A percentile compares a stretch with the other conserved stretches of the same genome.
Evolutionary conservation across 1,284 basidiomycete species (phyloP).

Genomic region (Puccinia hordei): DNA sequence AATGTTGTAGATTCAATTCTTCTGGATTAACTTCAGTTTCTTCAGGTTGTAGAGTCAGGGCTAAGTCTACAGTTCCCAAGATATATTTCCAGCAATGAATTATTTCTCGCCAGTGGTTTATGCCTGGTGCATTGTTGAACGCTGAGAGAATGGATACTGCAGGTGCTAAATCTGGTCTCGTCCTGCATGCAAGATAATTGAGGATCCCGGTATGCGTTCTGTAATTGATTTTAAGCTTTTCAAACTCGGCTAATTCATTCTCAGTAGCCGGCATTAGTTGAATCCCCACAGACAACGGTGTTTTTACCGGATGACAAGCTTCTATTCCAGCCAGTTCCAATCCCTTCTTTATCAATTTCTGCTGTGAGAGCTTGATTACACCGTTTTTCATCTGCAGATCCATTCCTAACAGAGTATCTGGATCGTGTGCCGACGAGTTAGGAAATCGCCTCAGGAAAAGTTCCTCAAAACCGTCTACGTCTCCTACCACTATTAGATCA

Average conservation of each 20-base stretch:
- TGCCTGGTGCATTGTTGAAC: neutral
- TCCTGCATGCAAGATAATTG: neutral
- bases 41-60: no score
- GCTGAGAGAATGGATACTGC: neutral
- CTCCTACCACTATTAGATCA: neutral
- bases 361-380: neutral
- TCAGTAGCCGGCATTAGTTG: neutral
- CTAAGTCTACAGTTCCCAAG: neutral
- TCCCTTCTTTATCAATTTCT: neutral
- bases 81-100: neutral
- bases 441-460: neutral
- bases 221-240: slow-evolving; percentile 22
- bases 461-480: neutral
- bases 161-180: neutral
- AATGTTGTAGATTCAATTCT: neutral
- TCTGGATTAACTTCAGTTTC: neutral
- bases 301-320: neutral
- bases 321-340: neutral
- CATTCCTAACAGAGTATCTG: slow-evolving; percentile 1
- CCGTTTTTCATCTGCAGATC: neutral
- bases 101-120: neutral
- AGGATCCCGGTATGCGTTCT: neutral
- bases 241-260: neutral
- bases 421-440: neutral
- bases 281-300: neutral